Evolutionary conservation across 768 basidiomycete species (phyloP).

Genomic region (Suillus lakei): DNA sequence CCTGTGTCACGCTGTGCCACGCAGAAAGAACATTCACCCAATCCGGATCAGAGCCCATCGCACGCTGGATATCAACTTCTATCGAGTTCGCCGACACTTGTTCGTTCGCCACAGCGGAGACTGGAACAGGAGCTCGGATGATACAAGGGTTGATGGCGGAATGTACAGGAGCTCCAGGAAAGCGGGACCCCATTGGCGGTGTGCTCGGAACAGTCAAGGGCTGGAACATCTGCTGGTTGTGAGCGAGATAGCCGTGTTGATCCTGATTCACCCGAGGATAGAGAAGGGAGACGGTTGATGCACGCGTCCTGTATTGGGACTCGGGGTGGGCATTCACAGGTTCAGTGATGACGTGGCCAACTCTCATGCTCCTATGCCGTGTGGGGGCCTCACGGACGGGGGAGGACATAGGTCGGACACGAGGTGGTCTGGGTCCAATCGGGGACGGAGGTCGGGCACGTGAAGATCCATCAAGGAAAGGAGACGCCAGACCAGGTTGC

Average conservation of each 20-base stretch:
- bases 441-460: conserved; percentile 53
- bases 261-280: conserved; percentile 29
- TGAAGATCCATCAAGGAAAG: conserved; percentile 30
- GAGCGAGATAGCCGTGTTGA: conserved; percentile 36
- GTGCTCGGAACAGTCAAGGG: conserved; percentile 33
- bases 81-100: background rate
- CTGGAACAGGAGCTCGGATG: conserved; percentile 21
- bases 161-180: conserved; percentile 19
- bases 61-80: conserved; percentile 34
- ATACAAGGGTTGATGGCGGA: conserved; percentile 18
- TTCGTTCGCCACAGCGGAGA: conserved; percentile 8
- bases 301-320: conserved; percentile 26
- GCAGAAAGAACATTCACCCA: conserved; percentile 47
- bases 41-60: conserved; percentile 51
- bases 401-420: conserved; percentile 34
- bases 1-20: conserved; percentile 22
- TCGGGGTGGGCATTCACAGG: conserved; percentile 26
- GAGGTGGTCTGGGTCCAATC: conserved; percentile 52
- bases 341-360: conserved; percentile 24
- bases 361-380: conserved; percentile 37
- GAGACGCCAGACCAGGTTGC: conserved; percentile 10
- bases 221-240: conserved; percentile 37
- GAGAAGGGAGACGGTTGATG: conserved; percentile 34
- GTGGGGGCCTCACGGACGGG: conserved; percentile 31
- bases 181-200: conserved; percentile 23